Base-by-base conservation (phyloP, 805 yeast genomes). In the Metahyphopichia silvanorum region DNA sequence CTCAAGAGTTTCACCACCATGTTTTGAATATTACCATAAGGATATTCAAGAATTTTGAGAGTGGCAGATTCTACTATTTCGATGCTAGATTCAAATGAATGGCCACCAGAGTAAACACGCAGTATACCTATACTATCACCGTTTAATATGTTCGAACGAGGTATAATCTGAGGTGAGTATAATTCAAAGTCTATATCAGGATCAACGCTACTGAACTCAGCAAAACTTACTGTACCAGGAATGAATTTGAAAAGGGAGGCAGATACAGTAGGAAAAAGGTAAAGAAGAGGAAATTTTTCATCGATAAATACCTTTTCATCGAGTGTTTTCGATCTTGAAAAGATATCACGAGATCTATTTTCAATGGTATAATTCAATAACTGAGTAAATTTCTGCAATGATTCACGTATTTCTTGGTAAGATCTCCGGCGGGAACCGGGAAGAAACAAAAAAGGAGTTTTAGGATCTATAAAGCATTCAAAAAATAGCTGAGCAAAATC, bases 181-280 rank as follows among this genome's bases (percentile, higher is more conserved):
- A n/a, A n/a, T 21, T 21, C 10, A 11, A 21, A 21, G 22, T 21
- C 22, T 16, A 27, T n/a, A n/a, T 27, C 30, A 12, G 11, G 15
- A 7, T 13, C 13, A 6, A 18, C 9, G n/a, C 7, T 10, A 5
- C 17, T 50, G 7, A 32, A 29, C 24, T 53, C 55, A n/a, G 57
- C 61, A 30, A 39, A 57, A 27, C 57, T 55, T 10, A 55, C 39
- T 1, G 57, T 39, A 1, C 36, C 34, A 0, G 61, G 56, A n/a
- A 45, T 26, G 32, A 61, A 57, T 32, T 49, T 55, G 37, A 44
- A 57, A 1, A 52, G 12, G 10, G 20, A 18, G 16, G 29, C 31
- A 32, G 48, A 50, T 2, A 61, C 59, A 8, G 55, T 39, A 2
- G 69, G 69, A 24, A 51, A 55, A 15, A 58, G 41, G 38, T 61